phyloP scores from a whole-genome alignment of 805 yeast genomes.

The Schizosaccharomyces octosporus region DNA sequence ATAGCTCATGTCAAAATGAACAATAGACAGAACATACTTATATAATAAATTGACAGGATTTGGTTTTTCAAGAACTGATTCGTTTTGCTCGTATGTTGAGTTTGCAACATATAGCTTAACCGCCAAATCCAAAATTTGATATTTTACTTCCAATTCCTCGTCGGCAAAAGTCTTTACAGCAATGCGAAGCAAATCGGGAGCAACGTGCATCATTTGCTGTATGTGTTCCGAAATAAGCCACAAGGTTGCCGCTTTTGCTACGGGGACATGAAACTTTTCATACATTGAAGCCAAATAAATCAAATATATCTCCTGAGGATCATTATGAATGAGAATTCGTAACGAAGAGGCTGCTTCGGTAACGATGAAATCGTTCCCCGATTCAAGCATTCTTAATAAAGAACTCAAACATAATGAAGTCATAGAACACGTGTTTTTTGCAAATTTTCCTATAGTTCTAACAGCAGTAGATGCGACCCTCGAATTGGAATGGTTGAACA shows the following conservation, averaged over 20 bases:
- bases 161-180: conserved; percentile 27
- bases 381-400: conserved; percentile 28
- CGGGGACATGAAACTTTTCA: conserved; percentile 10
- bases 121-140: conserved; percentile 46
- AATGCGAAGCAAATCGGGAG: conserved; percentile 53
- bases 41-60: conserved; percentile 23
- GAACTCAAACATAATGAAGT: conserved; percentile 33
- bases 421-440: conserved; percentile 26
- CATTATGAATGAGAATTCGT: conserved; percentile 43
- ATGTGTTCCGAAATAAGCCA: conserved; percentile 83
- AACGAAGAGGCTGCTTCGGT: conserved; percentile 51
- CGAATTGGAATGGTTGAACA: conserved; percentile 12
- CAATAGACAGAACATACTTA: conserved; percentile 32
- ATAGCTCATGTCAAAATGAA: conserved; percentile 46
- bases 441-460: conserved; percentile 36
- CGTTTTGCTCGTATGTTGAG: conserved; percentile 8
- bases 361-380: conserved; percentile 16
- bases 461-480: conserved; percentile 25
- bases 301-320: conserved; percentile 28
- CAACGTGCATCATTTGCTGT: conserved; percentile 20
- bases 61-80: not conserved
- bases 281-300: conserved; percentile 17
- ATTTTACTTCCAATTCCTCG: conserved; percentile 34
- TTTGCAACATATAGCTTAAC: conserved; percentile 32
- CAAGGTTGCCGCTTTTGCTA: conserved; percentile 58